Base-by-base conservation (phyloP, 331 rosid genomes). In the Saraca asoca region DNA sequence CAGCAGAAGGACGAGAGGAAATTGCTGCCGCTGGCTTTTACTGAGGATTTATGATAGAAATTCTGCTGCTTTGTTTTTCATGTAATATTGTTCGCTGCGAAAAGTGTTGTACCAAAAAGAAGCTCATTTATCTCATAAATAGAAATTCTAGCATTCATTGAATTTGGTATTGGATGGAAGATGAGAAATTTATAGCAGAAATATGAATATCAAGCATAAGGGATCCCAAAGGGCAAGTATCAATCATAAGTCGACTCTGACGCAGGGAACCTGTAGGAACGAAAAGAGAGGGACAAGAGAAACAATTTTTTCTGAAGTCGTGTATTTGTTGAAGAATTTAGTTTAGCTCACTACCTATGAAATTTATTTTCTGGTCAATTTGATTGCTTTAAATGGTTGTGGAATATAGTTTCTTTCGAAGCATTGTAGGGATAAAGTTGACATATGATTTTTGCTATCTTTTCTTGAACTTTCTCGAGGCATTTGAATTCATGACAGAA, bases 131-230 rank as follows among this genome's bases (percentile, higher is more conserved):
- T 59, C 19, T 13, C 33, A 59, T 7, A 39, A 39, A 16, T n/a
- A 9, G 8, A 29, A 5, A 55, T 11, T 13, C 15, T 58, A 7
- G n/a, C 46, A 9, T 38, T 17, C 29, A 9, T 60, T 41, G 51
- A 13, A 60, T 11, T 41, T 38, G 66, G 34, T 7, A 38, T 59
- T 49, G 12, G 64, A 38, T n/a, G n/a, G n/a, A n/a, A n/a, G n/a
- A n/a, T n/a, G n/a, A n/a, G n/a, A n/a, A n/a, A n/a, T n/a, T n/a
- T n/a, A n/a, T n/a, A n/a, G n/a, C n/a, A n/a, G n/a, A n/a, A n/a
- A n/a, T n/a, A n/a, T n/a, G n/a, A n/a, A n/a, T n/a, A n/a, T n/a
- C 9, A 24, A 33, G 38, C 44, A 39, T 8, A 3, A 39, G 44
- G 10, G 44, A 39, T 2, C 2, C 44, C 46, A 2, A 8, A 42